Evolutionary conservation across 371 early-diverging fungal species (phyloP).

Genomic region (Syncephalastrum racemosum): DNA sequence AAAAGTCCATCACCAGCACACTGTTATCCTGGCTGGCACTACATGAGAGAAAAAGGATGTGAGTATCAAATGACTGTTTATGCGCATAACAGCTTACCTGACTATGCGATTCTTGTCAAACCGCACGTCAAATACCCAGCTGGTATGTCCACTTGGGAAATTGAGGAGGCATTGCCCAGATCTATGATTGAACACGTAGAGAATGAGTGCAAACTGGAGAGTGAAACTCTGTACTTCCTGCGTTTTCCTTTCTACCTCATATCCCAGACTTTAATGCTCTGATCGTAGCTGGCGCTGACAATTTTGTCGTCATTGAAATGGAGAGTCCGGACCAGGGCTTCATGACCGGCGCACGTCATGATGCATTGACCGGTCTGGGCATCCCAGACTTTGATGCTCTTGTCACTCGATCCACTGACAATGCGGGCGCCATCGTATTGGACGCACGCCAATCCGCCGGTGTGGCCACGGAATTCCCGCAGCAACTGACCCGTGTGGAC

Average conservation of each 20-base stretch:
- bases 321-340: slow-evolving; percentile 88
- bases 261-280: slow-evolving; percentile 95
- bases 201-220: neutral
- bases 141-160: slow-evolving; percentile 71
- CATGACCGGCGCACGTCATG: slow-evolving; percentile 75
- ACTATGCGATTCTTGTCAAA: slow-evolving; percentile 79
- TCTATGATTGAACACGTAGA: slow-evolving; percentile 75
- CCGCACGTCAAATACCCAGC: slow-evolving; percentile 94
- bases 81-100: slow-evolving; percentile 36
- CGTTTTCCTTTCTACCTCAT: slow-evolving; percentile 21
- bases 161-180: slow-evolving; percentile 47
- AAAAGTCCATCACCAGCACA: slow-evolving; percentile 86
- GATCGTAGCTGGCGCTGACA: slow-evolving; percentile 76
- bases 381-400: slow-evolving; percentile 94
- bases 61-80: neutral
- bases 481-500: slow-evolving; percentile 64
- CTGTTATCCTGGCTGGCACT: slow-evolving; percentile 77
- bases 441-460: slow-evolving; percentile 89
- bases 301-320: slow-evolving; percentile 65
- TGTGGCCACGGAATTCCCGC: slow-evolving; percentile 70
- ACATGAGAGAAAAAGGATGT: neutral
- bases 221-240: slow-evolving; percentile 2
- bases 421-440: slow-evolving; percentile 87
- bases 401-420: slow-evolving; percentile 93
- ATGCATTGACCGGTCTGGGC: slow-evolving; percentile 76